Evolutionary conservation across 2,329 filamentous ascomycete genomes (phyloP), one percentile per base, ranked within the genome.

Genomic region (Thielaviopsis cerberus): DNA sequence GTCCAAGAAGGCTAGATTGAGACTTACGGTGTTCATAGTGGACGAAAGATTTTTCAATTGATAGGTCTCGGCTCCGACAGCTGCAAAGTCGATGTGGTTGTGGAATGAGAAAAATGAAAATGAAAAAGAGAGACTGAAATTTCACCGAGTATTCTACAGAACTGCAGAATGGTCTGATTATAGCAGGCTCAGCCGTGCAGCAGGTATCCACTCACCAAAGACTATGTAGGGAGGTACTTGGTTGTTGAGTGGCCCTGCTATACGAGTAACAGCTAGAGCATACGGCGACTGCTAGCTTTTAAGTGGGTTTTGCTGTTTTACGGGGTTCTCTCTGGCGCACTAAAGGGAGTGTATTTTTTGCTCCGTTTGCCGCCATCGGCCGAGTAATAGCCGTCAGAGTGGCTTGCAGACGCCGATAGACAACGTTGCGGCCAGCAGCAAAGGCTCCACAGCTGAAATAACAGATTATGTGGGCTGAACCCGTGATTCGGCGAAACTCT

Each of bases 21-120:
- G 27, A 67, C 75, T 68, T 69, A 79, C 77, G 55, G 76, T 80
- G 65, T 80, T 80, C 77, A 80, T 80, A 30, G 64, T 70, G 63
- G 62, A 30, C 48, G 22, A 41, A 45, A 48, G 41, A 22, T 22
- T 22, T n/a, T 48, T 48, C 41, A 48, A n/a, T 48, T n/a, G 41
- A 48, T n/a, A n/a, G n/a, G n/a, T n/a, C n/a, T n/a, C n/a, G n/a
- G n/a, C n/a, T n/a, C n/a, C n/a, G n/a, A n/a, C n/a, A n/a, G n/a
- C n/a, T n/a, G n/a, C n/a, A n/a, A n/a, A 50, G 51, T 27, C 25
- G 41, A 23, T 55, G 54, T 27, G 59, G 52, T 17, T 59, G 34
- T 50, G 30, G 41, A 27, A 24, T 24, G 17, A 27, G 7, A 45
- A 51, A 45, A 50, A 37, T 17, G n/a, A 52, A 20, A n/a, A 30